These are phyloP conservation scores for Colletotrichum chrysophilum DNA, from an alignment of 2,329 filamentous ascomycete species.

Conservation along the genomic window DNA sequence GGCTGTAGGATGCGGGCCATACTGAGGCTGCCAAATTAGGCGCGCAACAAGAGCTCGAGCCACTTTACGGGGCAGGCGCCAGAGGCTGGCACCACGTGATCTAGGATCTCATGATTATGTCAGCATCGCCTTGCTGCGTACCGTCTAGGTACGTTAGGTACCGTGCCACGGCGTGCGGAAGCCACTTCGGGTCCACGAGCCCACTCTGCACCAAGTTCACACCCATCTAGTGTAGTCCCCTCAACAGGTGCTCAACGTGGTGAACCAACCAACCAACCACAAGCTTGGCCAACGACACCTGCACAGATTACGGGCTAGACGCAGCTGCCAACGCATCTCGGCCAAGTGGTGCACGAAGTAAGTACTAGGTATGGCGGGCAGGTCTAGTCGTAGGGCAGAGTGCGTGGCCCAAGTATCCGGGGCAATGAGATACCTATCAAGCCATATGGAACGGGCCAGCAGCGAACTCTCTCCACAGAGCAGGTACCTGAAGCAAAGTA, in stretches of 20 bases:
- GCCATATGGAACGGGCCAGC: background rate
- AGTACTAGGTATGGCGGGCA: background rate
- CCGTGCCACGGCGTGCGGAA: too few relatives aligned
- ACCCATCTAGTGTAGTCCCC: background rate
- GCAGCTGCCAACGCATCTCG: background rate
- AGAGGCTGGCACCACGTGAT: background rate
- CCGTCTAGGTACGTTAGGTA: too few relatives aligned
- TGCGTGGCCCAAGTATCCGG: background rate
- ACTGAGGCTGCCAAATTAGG: background rate
- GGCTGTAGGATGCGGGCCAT: background rate
- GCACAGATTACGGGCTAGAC: background rate
- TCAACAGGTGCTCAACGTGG: background rate
- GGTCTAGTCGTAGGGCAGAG: background rate
- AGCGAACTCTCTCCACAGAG: background rate
- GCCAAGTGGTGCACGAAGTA: background rate
- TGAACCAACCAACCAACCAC: constrained; percentile 10
- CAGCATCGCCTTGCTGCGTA: background rate
- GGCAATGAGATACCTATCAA: background rate
- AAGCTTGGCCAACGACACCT: background rate
- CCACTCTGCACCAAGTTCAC: background rate
- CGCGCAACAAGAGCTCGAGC: background rate
- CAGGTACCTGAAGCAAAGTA: background rate
- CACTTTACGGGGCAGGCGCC: background rate
- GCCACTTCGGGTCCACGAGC: background rate
- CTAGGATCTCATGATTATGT: background rate